phyloP scores from a whole-genome alignment of 495 filamentous ascomycete genomes.

The Bryoglossum gracile region DNA sequence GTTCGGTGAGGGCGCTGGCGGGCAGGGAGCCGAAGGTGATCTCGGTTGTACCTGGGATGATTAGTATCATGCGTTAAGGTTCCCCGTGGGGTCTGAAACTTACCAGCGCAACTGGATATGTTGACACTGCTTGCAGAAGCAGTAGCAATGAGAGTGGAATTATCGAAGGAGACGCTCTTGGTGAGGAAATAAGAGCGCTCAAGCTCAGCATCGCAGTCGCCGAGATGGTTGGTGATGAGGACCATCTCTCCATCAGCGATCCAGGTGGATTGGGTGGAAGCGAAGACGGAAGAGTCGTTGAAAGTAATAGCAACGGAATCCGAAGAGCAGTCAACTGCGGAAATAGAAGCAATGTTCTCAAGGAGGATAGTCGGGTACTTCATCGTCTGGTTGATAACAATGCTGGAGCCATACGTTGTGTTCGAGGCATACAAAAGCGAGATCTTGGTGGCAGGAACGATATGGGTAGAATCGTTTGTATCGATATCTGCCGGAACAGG shows the following conservation, averaged over 20 bases:
- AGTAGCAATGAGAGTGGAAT: constrained; percentile 11
- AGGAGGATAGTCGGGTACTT: constrained; percentile 25
- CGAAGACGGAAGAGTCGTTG: constrained; percentile 21
- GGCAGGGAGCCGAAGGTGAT: constrained; percentile 22
- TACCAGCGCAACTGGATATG: constrained; percentile 24
- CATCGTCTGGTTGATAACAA: constrained; percentile 24
- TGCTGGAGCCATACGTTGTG: constrained; percentile 12
- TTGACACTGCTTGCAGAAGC: constrained; percentile 18
- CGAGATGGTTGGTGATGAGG: constrained; percentile 27
- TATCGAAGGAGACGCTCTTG: constrained; percentile 22
- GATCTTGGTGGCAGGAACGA: constrained; percentile 21
- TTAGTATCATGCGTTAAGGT: too few species aligned
- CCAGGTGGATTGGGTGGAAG: constrained; percentile 20
- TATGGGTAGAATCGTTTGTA: constrained; percentile 17
- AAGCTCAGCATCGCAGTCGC: constrained; percentile 21
- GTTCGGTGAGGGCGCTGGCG: constrained; percentile 13
- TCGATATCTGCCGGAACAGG: constrained; percentile 22
- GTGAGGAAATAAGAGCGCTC: constrained; percentile 26
- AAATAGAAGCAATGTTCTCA: constrained; percentile 26
- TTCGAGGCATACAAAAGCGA: constrained; percentile 25
- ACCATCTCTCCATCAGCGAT: constrained; percentile 19
- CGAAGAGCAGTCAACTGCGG: constrained; percentile 21
- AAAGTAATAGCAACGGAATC: constrained; percentile 23
- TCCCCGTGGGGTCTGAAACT: constrained; percentile 16
- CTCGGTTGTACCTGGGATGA: constrained; percentile 14